phyloP scores from a whole-genome alignment of 1,284 basidiomycete genomes.

The Psilocybe mexicana region DNA sequence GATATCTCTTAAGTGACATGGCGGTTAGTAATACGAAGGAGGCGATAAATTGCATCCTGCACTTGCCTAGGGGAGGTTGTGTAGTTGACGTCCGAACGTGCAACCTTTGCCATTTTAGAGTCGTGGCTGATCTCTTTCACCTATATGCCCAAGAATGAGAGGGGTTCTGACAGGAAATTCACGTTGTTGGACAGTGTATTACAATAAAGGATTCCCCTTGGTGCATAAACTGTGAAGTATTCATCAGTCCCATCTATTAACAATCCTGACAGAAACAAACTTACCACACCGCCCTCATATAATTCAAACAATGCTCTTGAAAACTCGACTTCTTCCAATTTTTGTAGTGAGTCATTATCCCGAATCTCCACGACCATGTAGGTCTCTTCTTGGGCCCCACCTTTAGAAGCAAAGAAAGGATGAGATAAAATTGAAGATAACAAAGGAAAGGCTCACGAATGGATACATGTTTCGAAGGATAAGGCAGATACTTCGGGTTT shows the following conservation, averaged over 20 bases:
- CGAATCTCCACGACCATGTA: conserved; percentile 77
- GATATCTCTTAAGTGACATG: conserved; percentile 54
- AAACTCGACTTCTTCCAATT: conserved; percentile 86
- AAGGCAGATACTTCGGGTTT: conserved; percentile 76
- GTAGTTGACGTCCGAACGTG: conserved; percentile 81
- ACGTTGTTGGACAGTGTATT: conserved; percentile 16
- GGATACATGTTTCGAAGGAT: conserved; percentile 72
- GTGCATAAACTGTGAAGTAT: conserved; percentile 65
- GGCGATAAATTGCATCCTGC: too few species aligned
- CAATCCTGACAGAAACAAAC: conserved; percentile 24
- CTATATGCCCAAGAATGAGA: conserved; percentile 36
- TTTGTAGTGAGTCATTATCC: conserved; percentile 36
- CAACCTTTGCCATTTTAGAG: conserved; percentile 68
- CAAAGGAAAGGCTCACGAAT: conserved; percentile 50
- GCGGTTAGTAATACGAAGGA: background rate
- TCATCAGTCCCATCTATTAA: background rate
- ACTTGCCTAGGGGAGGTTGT: conserved; percentile 73
- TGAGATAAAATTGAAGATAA: background rate
- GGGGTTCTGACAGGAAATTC: background rate
- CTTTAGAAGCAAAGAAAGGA: conserved; percentile 24
- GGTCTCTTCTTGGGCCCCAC: conserved; percentile 74
- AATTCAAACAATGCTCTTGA: conserved; percentile 86
- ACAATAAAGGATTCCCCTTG: conserved; percentile 79
- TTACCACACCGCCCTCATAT: conserved; percentile 76
- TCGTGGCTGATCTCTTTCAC: conserved; percentile 85